These are phyloP conservation scores for Calonectria pseudoturangicola DNA, from an alignment of 2,329 filamentous ascomycete genomes.

Conservation along the genomic window DNA sequence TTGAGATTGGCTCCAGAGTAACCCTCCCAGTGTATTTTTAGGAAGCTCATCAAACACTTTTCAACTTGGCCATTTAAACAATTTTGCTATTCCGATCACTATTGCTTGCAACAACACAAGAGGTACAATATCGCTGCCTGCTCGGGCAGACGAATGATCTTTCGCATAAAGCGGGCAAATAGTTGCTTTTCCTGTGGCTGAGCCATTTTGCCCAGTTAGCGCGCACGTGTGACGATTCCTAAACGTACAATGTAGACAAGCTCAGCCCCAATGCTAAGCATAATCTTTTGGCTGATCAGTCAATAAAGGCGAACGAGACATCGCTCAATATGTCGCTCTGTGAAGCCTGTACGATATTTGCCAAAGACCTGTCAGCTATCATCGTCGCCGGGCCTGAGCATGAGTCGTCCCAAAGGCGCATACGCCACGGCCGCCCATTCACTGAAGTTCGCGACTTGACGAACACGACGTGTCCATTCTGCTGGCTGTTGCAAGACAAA, in stretches of 20 bases:
- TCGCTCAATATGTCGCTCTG: background rate
- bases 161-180: background rate
- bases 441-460: background rate
- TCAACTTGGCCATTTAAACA: too few relatives aligned
- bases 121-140: too few relatives aligned
- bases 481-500: background rate
- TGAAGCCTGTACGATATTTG: background rate
- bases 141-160: too few relatives aligned
- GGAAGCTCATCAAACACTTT: too few relatives aligned
- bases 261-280: background rate
- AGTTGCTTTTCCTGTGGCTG: slow-evolving; percentile 1
- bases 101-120: too few relatives aligned
- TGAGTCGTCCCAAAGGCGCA: background rate
- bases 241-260: background rate
- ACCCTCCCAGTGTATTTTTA: too few relatives aligned
- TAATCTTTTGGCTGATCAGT: too few relatives aligned
- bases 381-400: background rate
- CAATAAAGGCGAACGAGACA: too few relatives aligned
- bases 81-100: too few relatives aligned
- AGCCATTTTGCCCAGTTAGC: slow-evolving; percentile 1
- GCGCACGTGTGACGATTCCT: slow-evolving; percentile 5
- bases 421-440: background rate
- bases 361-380: background rate
- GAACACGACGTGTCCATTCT: background rate
- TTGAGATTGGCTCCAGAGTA: too few relatives aligned